Evolutionary conservation across 108 stramenopile genomes (phyloP), one percentile per base, ranked within the genome.

Genomic region (Aurantiochytrium sp.): DNA sequence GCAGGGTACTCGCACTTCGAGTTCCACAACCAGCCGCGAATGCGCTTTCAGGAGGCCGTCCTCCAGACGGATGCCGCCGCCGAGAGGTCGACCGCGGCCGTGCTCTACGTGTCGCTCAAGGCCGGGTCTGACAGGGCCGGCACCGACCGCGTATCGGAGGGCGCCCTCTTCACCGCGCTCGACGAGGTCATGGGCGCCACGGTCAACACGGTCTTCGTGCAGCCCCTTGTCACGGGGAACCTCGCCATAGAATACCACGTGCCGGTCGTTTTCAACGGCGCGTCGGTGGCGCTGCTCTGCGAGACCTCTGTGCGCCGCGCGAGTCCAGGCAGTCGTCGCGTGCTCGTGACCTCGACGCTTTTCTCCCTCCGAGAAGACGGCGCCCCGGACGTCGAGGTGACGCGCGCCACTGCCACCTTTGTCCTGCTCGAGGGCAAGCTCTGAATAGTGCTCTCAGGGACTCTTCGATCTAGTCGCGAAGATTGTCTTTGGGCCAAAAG

Each of bases 141-240:
- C 1, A 12, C 34, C 15, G 59, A 65, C 19, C 59, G 59, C 3
- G 73, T 81, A 12, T 41, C 73, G 6, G 73, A 81, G 45, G 73
- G 73, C 17, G 73, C 73, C 12, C 45, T 81, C 39, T 81, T 41
- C 19, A 81, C 73, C 0, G 73, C 73, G 45, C n/a, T 48, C 6
- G 73, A 81, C 30, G 73, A 81, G 30, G 30, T 81, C 45, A 81
- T 81, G 73, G 73, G 73, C 45, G 73, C 73, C 73, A 81, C 73
- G 30, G 73, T 81, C 19, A 81, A 48, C 45, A 48, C 17, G 30
- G 30, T 48, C 17, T 81, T 48, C 4, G n/a, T 24, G 24, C 42
- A 48, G 39, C 73, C 73, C 8, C 45, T 81, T 1, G 73, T 81
- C 42, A 81, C 73, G 27, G 73, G 73, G 12, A 48, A 24, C 19